phyloP scores from a whole-genome alignment of 192 early-diverging fungal species.

The Backusella tuberculispora region DNA sequence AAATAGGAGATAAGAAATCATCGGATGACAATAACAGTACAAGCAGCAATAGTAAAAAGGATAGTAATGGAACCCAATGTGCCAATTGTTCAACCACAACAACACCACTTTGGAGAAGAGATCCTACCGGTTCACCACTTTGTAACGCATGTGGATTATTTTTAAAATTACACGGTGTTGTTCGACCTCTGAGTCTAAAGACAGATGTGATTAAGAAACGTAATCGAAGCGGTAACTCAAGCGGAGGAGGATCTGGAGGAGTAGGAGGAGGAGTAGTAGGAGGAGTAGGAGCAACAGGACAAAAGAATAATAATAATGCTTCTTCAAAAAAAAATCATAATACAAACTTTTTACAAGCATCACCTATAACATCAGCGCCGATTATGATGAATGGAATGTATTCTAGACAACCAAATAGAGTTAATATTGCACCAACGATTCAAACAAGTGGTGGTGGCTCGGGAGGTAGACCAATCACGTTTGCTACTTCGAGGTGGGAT shows the following conservation, averaged over 20 bases:
- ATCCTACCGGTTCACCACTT: slow-evolving; percentile 77
- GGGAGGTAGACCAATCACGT: slow-evolving; percentile 22
- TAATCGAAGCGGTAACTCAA: slow-evolving; percentile 57
- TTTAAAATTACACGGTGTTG: slow-evolving; percentile 85
- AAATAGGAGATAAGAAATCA: neutral
- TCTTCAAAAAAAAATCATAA: neutral
- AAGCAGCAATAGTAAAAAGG: slow-evolving; percentile 12
- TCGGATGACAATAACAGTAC: neutral
- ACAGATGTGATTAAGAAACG: slow-evolving; percentile 85
- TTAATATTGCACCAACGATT: slow-evolving; percentile 1
- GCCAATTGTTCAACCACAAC: slow-evolving; percentile 82
- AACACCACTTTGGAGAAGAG: slow-evolving; percentile 89
- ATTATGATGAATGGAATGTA: neutral
- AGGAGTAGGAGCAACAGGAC: neutral
- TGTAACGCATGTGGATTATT: slow-evolving; percentile 97
- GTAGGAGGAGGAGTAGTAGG: neutral
- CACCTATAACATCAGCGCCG: neutral
- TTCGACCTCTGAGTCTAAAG: slow-evolving; percentile 80
- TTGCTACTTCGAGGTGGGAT: slow-evolving; percentile 19
- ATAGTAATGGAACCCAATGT: slow-evolving; percentile 47
- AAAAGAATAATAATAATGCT: neutral
- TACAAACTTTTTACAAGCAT: neutral
- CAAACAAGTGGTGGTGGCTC: slow-evolving; percentile 16
- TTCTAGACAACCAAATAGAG: neutral
- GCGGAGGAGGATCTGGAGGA: neutral